phyloP scores from a whole-genome alignment of 2,329 filamentous ascomycete species.

The Chrysosporium queenslandicum region DNA sequence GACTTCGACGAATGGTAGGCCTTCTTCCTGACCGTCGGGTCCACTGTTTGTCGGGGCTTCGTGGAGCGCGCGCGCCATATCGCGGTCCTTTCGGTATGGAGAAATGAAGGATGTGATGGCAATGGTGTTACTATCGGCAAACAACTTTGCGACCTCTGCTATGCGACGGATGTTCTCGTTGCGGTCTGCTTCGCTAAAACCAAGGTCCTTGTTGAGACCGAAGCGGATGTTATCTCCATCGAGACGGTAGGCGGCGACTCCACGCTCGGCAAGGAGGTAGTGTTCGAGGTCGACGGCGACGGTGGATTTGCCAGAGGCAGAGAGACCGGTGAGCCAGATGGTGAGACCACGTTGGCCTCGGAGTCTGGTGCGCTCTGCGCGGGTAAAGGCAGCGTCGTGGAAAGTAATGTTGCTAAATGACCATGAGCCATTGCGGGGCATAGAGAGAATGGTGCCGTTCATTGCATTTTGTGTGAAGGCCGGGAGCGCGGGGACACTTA shows the following conservation, averaged over 20 bases:
- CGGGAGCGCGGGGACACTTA: constrained; percentile 5
- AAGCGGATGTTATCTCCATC: constrained; percentile 98
- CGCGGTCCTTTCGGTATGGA: constrained; percentile 78
- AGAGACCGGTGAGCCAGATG: constrained; percentile 95
- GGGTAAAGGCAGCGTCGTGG: constrained; percentile 37
- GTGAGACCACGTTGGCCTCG: constrained; percentile 85
- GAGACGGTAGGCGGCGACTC: constrained; percentile 76
- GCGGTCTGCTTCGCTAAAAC: constrained; percentile 83
- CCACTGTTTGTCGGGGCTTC: constrained; percentile 49
- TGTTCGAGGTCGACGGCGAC: constrained; percentile 95
- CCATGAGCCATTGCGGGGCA: constrained; percentile 3
- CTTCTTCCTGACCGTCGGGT: constrained; percentile 46
- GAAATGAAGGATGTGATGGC: constrained; percentile 96
- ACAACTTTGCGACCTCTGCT: constrained; percentile 91
- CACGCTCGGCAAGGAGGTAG: constrained; percentile 67
- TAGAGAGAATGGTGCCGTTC: not conserved
- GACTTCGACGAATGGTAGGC: constrained; percentile 85
- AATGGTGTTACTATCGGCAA: constrained; percentile 78
- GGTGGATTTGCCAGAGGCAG: constrained; percentile 92
- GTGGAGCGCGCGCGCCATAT: constrained; percentile 73
- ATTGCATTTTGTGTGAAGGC: not conserved
- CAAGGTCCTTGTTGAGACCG: constrained; percentile 94
- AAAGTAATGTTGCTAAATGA: constrained; percentile 38
- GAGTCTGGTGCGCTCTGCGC: constrained; percentile 32
- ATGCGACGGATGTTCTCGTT: constrained; percentile 98